A percentile compares a stretch with the other conserved stretches of the same genome.
phyloP scores from a whole-genome alignment of 257 asterid species.

The Anisodus acutangulus region DNA sequence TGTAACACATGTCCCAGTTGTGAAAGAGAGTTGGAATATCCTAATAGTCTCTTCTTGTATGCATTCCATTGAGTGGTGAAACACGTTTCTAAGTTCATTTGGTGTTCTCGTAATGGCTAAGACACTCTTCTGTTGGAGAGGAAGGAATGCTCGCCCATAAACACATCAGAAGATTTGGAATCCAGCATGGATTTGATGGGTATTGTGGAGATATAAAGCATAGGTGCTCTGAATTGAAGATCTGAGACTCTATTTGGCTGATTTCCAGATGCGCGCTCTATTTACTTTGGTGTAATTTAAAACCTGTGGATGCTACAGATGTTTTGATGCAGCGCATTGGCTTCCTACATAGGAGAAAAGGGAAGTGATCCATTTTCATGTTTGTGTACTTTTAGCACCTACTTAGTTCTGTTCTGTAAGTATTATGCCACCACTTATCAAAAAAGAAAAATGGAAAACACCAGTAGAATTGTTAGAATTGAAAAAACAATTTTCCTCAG shows the following conservation, averaged over 20 bases:
- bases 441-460: neutral
- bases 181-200: conserved; percentile 14
- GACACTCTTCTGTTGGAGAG: neutral
- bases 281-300: conserved; percentile 11
- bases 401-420: conserved; percentile 10
- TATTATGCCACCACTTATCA: neutral
- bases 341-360: neutral
- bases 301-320: neutral
- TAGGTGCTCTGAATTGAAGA: conserved; percentile 5
- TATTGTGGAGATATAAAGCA: neutral
- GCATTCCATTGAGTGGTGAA: neutral
- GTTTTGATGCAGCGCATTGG: neutral
- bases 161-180: conserved; percentile 2
- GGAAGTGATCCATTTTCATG: neutral
- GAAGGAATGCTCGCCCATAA: neutral
- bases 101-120: neutral
- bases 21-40: conserved; percentile 11
- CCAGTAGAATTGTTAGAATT: neutral
- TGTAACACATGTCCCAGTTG: neutral
- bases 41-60: neutral
- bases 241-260: neutral
- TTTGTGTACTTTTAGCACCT: conserved; percentile 1
- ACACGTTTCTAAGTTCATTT: neutral
- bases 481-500: neutral
- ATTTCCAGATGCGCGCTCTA: neutral